These are phyloP conservation scores for Keqinozyma sinolaborantium DNA, from an alignment of 1,139 yeast genomes.

Conservation along the genomic window DNA sequence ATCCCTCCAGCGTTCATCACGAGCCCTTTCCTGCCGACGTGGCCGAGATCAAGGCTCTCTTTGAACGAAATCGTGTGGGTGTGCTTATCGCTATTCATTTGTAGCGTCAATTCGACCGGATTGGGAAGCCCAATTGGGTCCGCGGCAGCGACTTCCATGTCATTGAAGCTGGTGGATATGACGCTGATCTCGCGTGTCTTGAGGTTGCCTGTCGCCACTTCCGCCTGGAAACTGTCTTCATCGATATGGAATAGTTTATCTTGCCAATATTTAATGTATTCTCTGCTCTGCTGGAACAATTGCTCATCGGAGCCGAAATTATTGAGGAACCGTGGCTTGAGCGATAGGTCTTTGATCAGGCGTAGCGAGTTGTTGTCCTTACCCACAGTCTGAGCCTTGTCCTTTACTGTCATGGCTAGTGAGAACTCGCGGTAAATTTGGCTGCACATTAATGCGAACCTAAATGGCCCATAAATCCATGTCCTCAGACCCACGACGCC, in stretches of 20 bases:
- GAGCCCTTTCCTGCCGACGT: slow-evolving; percentile 36
- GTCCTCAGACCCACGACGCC: background rate
- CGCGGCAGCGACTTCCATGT: background rate
- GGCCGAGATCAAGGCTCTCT: slow-evolving; percentile 2
- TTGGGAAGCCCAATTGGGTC: background rate
- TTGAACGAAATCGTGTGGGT: slow-evolving; percentile 1
- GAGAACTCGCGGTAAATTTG: background rate
- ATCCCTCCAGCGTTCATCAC: slow-evolving; percentile 53
- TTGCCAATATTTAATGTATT: slow-evolving; percentile 34
- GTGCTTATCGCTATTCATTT: background rate
- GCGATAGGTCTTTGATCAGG: slow-evolving; percentile 20
- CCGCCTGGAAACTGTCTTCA: slow-evolving; percentile 17
- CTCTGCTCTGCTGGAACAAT: slow-evolving; percentile 20
- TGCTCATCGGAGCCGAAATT: slow-evolving; percentile 32
- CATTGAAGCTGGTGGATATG: slow-evolving; percentile 1
- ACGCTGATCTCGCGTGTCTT: background rate
- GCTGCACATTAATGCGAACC: background rate
- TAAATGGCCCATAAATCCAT: background rate
- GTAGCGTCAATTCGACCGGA: background rate
- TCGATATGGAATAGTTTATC: slow-evolving; percentile 28
- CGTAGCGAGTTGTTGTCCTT: slow-evolving; percentile 3
- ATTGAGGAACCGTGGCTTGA: slow-evolving; percentile 32
- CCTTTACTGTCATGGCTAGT: background rate
- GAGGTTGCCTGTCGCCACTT: slow-evolving; percentile 2
- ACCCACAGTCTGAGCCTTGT: background rate